Percentiles rank a stretch among this genome's conserved stretches.
Conservation (phyloP, 495 filamentous ascomycete genomes). For the Hyaloscypha finlandica region DNA sequence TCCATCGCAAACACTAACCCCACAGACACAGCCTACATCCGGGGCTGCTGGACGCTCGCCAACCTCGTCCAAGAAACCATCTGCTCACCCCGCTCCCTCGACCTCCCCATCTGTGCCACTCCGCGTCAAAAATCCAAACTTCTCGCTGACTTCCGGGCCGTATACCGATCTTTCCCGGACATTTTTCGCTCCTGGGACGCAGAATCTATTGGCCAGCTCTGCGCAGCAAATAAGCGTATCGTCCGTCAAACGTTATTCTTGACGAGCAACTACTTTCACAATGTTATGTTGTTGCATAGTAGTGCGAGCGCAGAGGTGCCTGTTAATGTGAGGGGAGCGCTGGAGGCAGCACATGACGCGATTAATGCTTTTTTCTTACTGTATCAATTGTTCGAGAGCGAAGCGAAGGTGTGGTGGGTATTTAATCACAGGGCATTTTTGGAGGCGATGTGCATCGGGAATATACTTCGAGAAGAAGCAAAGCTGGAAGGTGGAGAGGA, state of each 20-base stretch:
- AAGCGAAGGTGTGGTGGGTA: constrained; percentile 76
- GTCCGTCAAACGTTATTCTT: constrained; percentile 70
- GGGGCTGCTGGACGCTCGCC: constrained; percentile 70
- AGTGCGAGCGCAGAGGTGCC: constrained; percentile 60
- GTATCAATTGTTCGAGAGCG: constrained; percentile 59
- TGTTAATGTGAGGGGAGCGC: constrained; percentile 62
- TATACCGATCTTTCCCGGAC: constrained; percentile 64
- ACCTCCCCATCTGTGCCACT: constrained; percentile 61
- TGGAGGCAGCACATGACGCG: constrained; percentile 64
- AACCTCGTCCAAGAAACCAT: constrained; percentile 70
- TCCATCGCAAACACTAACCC: constrained; percentile 50
- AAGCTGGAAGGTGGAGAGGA: constrained; percentile 23
- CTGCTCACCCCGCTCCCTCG: constrained; percentile 65
- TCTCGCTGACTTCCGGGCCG: constrained; percentile 58
- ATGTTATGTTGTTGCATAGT: constrained; percentile 68
- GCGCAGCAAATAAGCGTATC: constrained; percentile 54
- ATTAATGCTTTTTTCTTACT: constrained; percentile 63
- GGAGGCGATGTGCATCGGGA: constrained; percentile 48
- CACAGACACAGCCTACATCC: constrained; percentile 65
- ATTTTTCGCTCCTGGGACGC: constrained; percentile 63
- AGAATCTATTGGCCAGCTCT: constrained; percentile 49
- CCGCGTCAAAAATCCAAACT: constrained; percentile 61
- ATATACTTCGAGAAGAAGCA: constrained; percentile 33
- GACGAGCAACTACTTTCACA: constrained; percentile 72
- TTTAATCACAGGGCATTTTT: constrained; percentile 74